Evolutionary conservation across 2,329 filamentous ascomycete genomes (phyloP), one percentile per base, ranked within the genome.

Genomic region (Alternaria gansuensis): DNA sequence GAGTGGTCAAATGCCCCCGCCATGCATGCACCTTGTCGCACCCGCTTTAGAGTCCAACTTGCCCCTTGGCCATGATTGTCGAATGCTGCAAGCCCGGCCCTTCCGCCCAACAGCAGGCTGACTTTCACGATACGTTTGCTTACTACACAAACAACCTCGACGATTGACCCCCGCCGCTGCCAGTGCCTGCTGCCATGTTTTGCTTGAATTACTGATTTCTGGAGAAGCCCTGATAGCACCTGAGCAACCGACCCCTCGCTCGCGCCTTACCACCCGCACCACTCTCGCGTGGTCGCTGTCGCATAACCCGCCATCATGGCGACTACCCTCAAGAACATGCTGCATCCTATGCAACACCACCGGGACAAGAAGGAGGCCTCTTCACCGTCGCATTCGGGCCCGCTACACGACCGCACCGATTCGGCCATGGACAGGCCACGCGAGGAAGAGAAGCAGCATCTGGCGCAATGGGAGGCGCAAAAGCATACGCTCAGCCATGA

Each of bases 381-480:
- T 21, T 57, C 61, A 43, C 46, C 57, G 41, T 53, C 66, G 46
- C 65, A 72, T 43, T 59, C 65, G n/a, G 56, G 64, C 37, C 65
- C 66, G 31, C 65, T 69, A 55, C 67, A 75, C 65, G 70, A 76
- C 54, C 69, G 70, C 61, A 71, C 72, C 63, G 71, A 75, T 60
- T 72, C 72, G 66, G 69, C 67, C 61, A 74, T 74, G 70, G 71
- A 76, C 39, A 70, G 66, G 65, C 75, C 74, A 60, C 80, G 79
- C 66, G 81, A 82, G 57, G 75, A 81, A 45, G 81, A 83, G 74
- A 82, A 82, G 73, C 74, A 70, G 56, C 72, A 73, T 31, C 73
- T 83, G 23, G 77, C 77, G 34, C 77, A 81, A 45, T 83, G 81
- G 81, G 78, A 82, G 63, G 79, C 78, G 23, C 72, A 80, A 24